Evolutionary conservation across 1,284 basidiomycete genomes (phyloP), one percentile per base, ranked within the genome.

Genomic region (Athelia sp.): DNA sequence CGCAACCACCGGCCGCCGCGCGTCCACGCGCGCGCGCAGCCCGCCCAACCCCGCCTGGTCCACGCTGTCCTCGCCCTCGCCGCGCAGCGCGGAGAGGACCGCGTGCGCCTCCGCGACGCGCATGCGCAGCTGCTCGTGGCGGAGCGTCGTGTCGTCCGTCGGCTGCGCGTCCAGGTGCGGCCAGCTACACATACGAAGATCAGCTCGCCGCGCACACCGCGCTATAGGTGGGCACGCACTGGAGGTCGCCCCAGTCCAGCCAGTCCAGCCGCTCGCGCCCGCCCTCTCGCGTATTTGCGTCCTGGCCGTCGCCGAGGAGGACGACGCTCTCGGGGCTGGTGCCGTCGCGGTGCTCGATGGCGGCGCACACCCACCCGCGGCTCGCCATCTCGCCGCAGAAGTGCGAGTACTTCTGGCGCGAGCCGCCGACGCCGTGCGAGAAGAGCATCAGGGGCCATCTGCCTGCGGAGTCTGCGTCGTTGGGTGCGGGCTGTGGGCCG

Each of bases 331-430:
- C 66, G 8, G 74, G 68, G 21, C 69, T 68, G 1, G 72, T 72
- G 1, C 74, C 73, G 46, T 76, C 74, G 14, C 71, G 62, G 50
- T 75, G 75, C 52, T 76, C 75, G 17, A 77, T 64, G 2, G 69
- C 72, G 11, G 64, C 70, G 2, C 76, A 73, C 48, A 74, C 54
- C 48, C 68, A 72, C 15, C 72, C 70, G 21, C 67, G 58, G 4
- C 64, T 65, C 1, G 69, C 69, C 50, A 73, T 58, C 52, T 70
- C 67, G 3, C 71, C 72, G 49, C 71, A 74, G 44, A 70, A 57
- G 2, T 68, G 60, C 26, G 65, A 65, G 60, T 73, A 71, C 64
- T 69, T 71, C 43, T 65, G 56, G 24, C 62, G 65, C 44, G 65
- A 65, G 53, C 66, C 67, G n/a, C 68, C 69, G 8, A 63, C 65